Base-by-base conservation (phyloP, 2,329 filamentous ascomycete genomes). In the Arthrobotrys musiformis region DNA sequence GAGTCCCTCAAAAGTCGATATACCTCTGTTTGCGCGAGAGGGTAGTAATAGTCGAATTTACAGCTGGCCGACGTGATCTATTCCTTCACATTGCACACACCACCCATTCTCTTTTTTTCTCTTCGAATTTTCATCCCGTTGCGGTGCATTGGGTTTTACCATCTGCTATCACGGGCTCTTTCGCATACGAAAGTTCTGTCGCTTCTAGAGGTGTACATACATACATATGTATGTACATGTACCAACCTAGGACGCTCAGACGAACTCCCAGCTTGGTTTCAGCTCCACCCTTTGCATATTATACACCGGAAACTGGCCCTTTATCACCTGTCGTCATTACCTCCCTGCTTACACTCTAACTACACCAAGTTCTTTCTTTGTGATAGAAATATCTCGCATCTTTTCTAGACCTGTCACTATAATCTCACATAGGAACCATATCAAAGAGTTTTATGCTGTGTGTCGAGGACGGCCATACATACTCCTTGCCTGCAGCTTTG, bases 281-380 rank as follows among this genome's bases (percentile, higher is more conserved):
- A 58, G 68, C 68, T 72, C 68, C 68, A 72, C 68, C 48, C 52
- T 46, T 63, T 30, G 54, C 54, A 58, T n/a, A 70, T 70, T 44
- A 46, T 60, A 24, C 26, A 33, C 58, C 37, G 26, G 46, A 58
- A 64, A 72, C 46, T 72, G 67, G 50, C 56, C 46, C 19, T 42
- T n/a, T 30, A 15, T 17, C 46, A 8, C 30, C 42, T 40, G 33
- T 48, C 42, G 35, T 52, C 54, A 60, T 62, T 62, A 15, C 9
- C 35, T 19, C 19, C 19, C 35, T 17, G 46, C 67, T 63, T n/a
- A 70, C 54, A 11, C 22, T 52, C 30, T 44, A 37, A 9, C 54
- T 13, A 24, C 19, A 58, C 33, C 33, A 58, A 58, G 33, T 58
- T 11, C n/a, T 40, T 58, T 26, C 52, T 56, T 58, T 33, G 33